Evolutionary conservation across 441 rosid species (phyloP), one percentile per base, ranked within the genome.

Genomic region (Adansonia madagascariensis): DNA sequence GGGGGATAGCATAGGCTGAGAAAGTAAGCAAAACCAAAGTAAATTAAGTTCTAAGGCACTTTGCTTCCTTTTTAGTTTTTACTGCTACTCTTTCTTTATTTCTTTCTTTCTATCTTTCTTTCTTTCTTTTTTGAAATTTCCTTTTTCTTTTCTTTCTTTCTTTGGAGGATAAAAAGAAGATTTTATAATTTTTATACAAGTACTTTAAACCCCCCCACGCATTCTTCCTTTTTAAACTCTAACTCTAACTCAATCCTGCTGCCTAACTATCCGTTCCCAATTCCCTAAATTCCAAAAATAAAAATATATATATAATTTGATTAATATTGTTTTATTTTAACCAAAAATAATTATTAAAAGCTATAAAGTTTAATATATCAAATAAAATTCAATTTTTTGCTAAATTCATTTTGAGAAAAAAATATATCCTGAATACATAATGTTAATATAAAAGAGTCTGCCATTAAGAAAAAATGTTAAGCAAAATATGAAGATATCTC

Each of bases 1-100:
- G 88, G 86, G 65, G 17, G 65, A 27, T 6, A 20, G 66, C 66
- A 12, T 62, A 62, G 66, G 44, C 43, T 35, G 41, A 35, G 41
- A 35, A 35, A 35, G 41, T 35, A 35, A 4, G 41, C 60, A 65
- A 60, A 22, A 11, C 65, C 52, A 73, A 82, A 75, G 70, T 74
- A 84, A 61, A 41, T 71, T 71, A 61, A 61, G 12, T 11, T 43
- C 6, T 80, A 55, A 71, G 44, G 84, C 67, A 75, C 78, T 81
- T 79, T 79, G 85, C 72, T 86, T 81, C 82, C 73, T 77, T 83
- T 81, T 84, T 77, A 81, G 41, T 35, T 35, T 35, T 11, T 24
- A 60, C 75, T 71, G 3, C 55, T 17, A 20, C 62, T 31, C 70
- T 73, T 56, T 55, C 39, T 14, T 35, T 22, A 31, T 24, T 10